Conservation (phyloP, 192 early-diverging fungal genomes). For the Backusella macrospora region DNA sequence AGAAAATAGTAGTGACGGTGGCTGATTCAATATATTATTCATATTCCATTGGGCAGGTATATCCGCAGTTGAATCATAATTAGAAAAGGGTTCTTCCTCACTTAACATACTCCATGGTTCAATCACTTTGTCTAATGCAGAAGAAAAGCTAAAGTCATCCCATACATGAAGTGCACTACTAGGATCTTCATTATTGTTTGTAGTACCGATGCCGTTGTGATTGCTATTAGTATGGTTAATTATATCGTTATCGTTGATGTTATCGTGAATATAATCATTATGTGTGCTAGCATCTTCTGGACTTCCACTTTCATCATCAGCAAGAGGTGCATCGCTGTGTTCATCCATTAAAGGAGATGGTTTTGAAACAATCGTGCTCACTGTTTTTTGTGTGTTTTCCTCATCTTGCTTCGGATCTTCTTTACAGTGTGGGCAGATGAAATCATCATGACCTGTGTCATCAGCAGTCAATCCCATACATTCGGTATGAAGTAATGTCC, state of each 20-base stretch:
- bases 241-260: too few relatives aligned
- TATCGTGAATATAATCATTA: not conserved
- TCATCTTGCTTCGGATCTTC: not conserved
- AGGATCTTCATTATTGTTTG: not conserved
- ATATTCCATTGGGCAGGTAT: constrained; percentile 1
- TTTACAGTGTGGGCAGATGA: constrained; percentile 60
- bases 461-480: constrained; percentile 64
- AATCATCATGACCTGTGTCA: constrained; percentile 52
- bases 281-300: not conserved
- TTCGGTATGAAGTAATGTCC: constrained; percentile 69
- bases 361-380: not conserved
- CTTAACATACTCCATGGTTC: constrained; percentile 19
- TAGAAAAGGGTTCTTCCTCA: constrained; percentile 12
- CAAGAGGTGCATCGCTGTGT: not conserved
- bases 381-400: not conserved
- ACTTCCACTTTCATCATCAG: not conserved
- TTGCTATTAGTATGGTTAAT: not conserved
- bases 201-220: not conserved
- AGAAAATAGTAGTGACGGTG: constrained; percentile 21
- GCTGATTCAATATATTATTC: not conserved
- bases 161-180: not conserved
- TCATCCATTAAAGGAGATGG: not conserved
- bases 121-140: constrained; percentile 1
- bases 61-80: not conserved
- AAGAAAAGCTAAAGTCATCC: constrained; percentile 23